phyloP scores from a whole-genome alignment of 805 yeast species.

The Monosporozyma servazzii region DNA sequence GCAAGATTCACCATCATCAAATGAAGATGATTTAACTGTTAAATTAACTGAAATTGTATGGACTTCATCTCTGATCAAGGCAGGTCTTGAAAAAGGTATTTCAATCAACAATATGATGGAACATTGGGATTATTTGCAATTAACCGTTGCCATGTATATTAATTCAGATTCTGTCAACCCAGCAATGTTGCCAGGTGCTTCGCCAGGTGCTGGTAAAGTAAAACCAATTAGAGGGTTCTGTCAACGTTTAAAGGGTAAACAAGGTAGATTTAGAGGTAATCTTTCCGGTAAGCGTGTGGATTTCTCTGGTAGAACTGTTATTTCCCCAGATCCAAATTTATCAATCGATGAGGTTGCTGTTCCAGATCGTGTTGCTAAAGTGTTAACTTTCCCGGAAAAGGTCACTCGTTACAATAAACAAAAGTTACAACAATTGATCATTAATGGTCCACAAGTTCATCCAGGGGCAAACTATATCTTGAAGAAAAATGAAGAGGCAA shows the following conservation, averaged over 20 bases:
- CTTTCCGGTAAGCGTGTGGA: conserved; percentile 97
- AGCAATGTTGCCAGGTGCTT: conserved; percentile 61
- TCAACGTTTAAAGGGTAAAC: conserved; percentile 95
- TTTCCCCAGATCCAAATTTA: conserved; percentile 96
- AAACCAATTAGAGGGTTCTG: conserved; percentile 89
- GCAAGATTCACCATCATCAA: conserved; percentile 81
- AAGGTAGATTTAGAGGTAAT: conserved; percentile 97
- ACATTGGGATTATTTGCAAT: conserved; percentile 96
- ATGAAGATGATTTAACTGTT: conserved; percentile 95
- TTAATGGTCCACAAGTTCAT: conserved; percentile 79
- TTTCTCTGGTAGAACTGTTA: conserved; percentile 95
- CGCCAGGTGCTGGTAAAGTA: conserved; percentile 42
- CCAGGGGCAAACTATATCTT: conserved; percentile 95
- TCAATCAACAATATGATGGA: conserved; percentile 91
- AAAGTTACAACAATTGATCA: conserved; percentile 63
- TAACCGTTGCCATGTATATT: conserved; percentile 94
- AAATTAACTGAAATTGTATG: conserved; percentile 93
- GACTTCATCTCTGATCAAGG: conserved; percentile 89
- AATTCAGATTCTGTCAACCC: conserved; percentile 90
- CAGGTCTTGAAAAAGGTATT: conserved; percentile 92
- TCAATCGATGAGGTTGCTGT: conserved; percentile 96
- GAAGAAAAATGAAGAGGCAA: conserved; percentile 74
- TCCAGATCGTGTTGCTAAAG: conserved; percentile 93
- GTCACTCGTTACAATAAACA: conserved; percentile 80
- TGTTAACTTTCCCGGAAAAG: conserved; percentile 90